Conservation (phyloP, 257 asterid species). For the Rhazya stricta region DNA sequence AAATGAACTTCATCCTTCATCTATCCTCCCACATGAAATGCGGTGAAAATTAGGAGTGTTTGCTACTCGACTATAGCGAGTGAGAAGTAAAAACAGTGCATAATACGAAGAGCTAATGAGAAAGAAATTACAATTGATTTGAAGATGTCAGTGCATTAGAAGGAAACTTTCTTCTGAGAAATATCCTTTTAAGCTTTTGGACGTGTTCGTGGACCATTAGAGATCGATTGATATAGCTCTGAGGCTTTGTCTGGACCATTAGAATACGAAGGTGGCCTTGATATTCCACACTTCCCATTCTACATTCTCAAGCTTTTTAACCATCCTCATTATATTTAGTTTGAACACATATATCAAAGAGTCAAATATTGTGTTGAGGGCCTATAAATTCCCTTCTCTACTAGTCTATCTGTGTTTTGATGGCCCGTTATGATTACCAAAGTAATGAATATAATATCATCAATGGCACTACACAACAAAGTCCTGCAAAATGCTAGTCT, state of each 20-base stretch:
- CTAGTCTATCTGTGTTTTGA: slow-evolving; percentile 20
- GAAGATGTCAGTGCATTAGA: slow-evolving; percentile 7
- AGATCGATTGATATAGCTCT: slow-evolving; percentile 3
- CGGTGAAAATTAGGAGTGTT: neutral
- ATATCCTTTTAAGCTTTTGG: slow-evolving; percentile 19
- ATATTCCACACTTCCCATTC: slow-evolving; percentile 11
- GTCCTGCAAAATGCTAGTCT: neutral
- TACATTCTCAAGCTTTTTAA: slow-evolving; percentile 4
- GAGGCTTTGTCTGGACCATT: slow-evolving; percentile 25
- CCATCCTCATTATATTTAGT: slow-evolving; percentile 28
- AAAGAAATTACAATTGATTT: neutral
- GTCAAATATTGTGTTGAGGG: slow-evolving; percentile 31
- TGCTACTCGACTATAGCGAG: neutral
- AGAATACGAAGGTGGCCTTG: slow-evolving; percentile 22
- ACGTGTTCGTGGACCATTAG: slow-evolving; percentile 24
- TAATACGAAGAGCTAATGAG: neutral
- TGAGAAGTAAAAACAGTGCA: neutral
- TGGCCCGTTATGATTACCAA: slow-evolving; percentile 22
- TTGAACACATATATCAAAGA: slow-evolving; percentile 30
- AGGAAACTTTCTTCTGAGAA: slow-evolving; percentile 16
- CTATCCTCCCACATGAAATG: neutral
- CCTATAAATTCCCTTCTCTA: slow-evolving; percentile 20
- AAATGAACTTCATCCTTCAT: neutral
- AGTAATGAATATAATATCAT: slow-evolving; percentile 8
- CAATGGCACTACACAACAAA: slow-evolving; percentile 12